phyloP scores from a whole-genome alignment of 768 basidiomycete species.

The Leccinellum albellum region DNA sequence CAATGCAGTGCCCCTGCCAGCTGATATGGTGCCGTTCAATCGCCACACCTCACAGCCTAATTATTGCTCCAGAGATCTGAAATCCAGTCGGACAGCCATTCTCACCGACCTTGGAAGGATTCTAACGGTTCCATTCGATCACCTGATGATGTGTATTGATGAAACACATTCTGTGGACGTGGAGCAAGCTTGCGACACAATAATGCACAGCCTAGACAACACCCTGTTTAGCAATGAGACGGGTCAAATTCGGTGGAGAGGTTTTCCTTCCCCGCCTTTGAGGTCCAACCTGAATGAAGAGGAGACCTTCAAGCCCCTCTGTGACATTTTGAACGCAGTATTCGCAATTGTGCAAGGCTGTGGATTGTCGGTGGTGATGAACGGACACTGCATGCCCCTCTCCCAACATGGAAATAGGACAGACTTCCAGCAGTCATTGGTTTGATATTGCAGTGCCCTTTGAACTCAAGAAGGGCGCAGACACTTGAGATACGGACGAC shows the following conservation, averaged over 20 bases:
- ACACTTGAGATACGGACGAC: neutral
- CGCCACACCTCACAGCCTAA: neutral
- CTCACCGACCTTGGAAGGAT: neutral
- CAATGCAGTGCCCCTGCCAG: neutral
- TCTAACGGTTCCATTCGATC: neutral
- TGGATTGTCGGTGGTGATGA: neutral
- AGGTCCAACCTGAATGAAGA: neutral
- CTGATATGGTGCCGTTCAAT: neutral
- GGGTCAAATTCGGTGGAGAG: neutral
- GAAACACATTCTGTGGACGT: neutral
- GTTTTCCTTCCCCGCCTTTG: neutral
- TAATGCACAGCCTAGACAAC: neutral
- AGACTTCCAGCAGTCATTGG: neutral
- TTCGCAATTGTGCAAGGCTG: neutral
- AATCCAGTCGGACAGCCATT: neutral
- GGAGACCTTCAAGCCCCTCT: neutral
- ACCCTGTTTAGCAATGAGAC: neutral
- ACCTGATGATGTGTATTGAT: neutral
- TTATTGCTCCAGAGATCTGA: neutral
- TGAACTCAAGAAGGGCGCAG: conserved; percentile 1
- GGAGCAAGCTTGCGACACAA: neutral
- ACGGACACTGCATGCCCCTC: neutral
- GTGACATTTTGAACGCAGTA: neutral
- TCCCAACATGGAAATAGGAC: neutral
- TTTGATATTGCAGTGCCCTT: conserved; percentile 9